These are phyloP conservation scores for Mortierella sp. DNA, from an alignment of 371 early-diverging fungal species.

Conservation along the genomic window DNA sequence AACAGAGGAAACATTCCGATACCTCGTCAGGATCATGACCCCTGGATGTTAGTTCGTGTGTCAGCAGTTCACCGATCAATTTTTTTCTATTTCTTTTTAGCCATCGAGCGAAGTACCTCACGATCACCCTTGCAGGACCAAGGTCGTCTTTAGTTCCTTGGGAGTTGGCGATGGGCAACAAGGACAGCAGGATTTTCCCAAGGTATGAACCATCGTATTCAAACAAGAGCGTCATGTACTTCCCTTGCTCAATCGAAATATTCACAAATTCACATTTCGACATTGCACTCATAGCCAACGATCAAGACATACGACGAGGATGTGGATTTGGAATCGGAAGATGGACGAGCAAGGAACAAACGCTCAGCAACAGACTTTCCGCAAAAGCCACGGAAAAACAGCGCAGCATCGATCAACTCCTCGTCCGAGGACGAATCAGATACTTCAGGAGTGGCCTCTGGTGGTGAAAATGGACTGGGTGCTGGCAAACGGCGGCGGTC, in stretches of 20 bases:
- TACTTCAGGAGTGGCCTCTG: conserved; percentile 35
- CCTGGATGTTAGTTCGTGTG: background rate
- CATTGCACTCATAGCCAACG: conserved; percentile 63
- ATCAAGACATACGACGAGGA: conserved; percentile 83
- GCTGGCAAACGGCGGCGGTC: conserved; percentile 47
- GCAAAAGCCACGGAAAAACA: conserved; percentile 39
- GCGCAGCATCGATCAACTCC: conserved; percentile 32
- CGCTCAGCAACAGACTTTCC: conserved; percentile 12
- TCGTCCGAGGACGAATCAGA: conserved; percentile 50
- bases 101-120: conserved; percentile 67
- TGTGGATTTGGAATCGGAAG: conserved; percentile 72
- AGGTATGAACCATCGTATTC: conserved; percentile 11
- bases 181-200: conserved; percentile 33
- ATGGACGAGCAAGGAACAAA: conserved; percentile 36
- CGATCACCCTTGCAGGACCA: conserved; percentile 68
- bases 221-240: no score
- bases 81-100: conserved; percentile 3
- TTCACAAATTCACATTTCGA: background rate
- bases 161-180: conserved; percentile 21
- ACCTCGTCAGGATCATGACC: background rate
- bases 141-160: conserved; percentile 51
- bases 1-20: background rate
- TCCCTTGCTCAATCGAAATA: background rate
- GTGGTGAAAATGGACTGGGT: conserved; percentile 36
- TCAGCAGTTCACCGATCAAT: background rate